Conservation (phyloP, 2,329 filamentous ascomycete genomes). For the Beauveria scarabaeidicola region DNA sequence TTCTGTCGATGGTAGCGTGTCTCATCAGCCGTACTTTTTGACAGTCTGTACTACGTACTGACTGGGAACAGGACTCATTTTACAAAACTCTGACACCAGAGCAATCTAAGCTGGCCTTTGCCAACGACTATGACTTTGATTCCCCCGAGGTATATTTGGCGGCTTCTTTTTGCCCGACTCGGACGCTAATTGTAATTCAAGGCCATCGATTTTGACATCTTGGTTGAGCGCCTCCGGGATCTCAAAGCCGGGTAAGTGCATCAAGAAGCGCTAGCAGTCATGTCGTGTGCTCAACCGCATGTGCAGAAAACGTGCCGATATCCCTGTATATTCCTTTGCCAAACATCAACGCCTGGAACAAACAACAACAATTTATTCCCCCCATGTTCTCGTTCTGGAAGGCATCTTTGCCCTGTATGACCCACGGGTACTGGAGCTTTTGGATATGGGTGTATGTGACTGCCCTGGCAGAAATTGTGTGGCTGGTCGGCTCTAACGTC, state of each 20-base stretch:
- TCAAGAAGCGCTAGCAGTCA: neutral
- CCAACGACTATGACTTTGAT: constrained; percentile 94
- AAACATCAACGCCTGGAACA: constrained; percentile 73
- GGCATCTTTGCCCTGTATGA: constrained; percentile 95
- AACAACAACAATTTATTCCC: constrained; percentile 88
- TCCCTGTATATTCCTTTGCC: constrained; percentile 91
- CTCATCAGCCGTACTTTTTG: neutral
- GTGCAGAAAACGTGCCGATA: constrained; percentile 73
- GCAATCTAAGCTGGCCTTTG: constrained; percentile 71
- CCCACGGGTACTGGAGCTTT: constrained; percentile 68
- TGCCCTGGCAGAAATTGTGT: neutral
- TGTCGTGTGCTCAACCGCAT: constrained; percentile 10
- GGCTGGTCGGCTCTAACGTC: neutral
- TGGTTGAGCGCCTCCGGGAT: constrained; percentile 71
- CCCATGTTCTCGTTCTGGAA: constrained; percentile 89
- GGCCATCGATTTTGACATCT: constrained; percentile 86
- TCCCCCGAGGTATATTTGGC: constrained; percentile 56
- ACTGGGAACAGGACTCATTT: constrained; percentile 74
- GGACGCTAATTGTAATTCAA: constrained; percentile 18
- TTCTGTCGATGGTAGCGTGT: constrained; percentile 76
- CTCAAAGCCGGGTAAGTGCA: constrained; percentile 79
- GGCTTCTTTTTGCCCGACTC: neutral
- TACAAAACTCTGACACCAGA: constrained; percentile 83
- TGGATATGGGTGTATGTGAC: constrained; percentile 72
- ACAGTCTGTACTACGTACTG: neutral